A percentile compares a stretch with the other conserved stretches of the same genome.
phyloP scores from a whole-genome alignment of 257 asterid genomes.

The Solanum pimpinellifolium region DNA sequence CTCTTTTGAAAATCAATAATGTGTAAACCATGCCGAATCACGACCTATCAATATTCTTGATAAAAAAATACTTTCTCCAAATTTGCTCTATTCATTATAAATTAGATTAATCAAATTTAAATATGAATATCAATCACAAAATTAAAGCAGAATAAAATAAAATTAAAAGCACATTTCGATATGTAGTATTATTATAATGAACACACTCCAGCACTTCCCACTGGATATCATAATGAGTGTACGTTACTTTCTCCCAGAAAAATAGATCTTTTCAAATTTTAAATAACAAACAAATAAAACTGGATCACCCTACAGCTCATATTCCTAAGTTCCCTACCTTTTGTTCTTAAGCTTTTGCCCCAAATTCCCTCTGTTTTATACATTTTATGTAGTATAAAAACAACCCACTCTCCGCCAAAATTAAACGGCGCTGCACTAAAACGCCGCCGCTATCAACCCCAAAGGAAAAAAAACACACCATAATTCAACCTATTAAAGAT shows the following conservation, averaged over 20 bases:
- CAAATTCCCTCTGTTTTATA: background rate
- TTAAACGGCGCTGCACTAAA: constrained; percentile 7
- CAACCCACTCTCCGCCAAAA: constrained; percentile 6
- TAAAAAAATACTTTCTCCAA: too few relatives aligned
- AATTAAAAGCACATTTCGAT: background rate
- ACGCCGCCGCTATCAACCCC: constrained; percentile 9
- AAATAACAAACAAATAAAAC: background rate
- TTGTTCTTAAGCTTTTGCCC: constrained; percentile 1
- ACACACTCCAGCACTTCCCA: background rate
- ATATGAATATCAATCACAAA: accelerated
- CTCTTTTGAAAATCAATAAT: background rate
- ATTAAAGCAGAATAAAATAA: accelerated
- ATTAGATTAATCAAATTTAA: accelerated
- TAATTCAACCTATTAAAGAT: background rate
- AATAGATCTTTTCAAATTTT: background rate
- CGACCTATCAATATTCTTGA: background rate
- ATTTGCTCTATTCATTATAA: background rate
- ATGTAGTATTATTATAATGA: background rate
- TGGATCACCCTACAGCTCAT: background rate
- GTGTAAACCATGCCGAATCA: background rate
- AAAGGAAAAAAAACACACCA: background rate
- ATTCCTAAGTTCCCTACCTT: constrained; percentile 42
- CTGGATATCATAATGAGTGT: background rate
- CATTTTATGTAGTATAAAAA: background rate
- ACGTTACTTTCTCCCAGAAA: background rate